Conservation (phyloP, 1,284 basidiomycete genomes). For the Athelia sp. region DNA sequence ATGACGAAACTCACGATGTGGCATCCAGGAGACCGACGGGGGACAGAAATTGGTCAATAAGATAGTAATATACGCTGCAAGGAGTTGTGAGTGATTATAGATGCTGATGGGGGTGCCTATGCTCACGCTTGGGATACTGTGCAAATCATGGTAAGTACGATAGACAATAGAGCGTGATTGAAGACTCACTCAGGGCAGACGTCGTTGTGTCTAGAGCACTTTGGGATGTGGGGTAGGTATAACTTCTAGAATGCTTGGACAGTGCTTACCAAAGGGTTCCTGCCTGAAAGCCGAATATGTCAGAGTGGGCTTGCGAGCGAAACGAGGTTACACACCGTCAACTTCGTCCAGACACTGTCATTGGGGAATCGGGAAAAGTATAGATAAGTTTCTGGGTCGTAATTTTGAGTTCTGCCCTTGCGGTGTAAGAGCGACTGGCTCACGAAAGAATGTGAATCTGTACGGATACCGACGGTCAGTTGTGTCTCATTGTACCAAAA, state of each 20-base stretch:
- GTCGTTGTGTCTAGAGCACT: too few species aligned
- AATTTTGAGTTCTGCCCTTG: neutral
- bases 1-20: conserved; percentile 26
- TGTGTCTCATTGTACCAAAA: too few species aligned
- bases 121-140: too few species aligned
- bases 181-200: too few species aligned
- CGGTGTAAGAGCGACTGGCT: conserved; percentile 9
- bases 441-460: conserved; percentile 39
- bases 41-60: conserved; percentile 29
- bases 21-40: conserved; percentile 25
- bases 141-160: too few species aligned
- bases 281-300: conserved; percentile 20
- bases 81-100: too few species aligned
- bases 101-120: too few species aligned
- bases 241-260: too few species aligned
- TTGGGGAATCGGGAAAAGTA: conserved; percentile 32
- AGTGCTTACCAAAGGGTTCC: conserved; percentile 24
- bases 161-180: too few species aligned
- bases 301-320: neutral
- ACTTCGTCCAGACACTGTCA: conserved; percentile 22
- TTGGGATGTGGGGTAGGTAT: neutral
- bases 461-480: conserved; percentile 13
- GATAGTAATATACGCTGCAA: conserved; percentile 28
- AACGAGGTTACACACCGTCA: conserved; percentile 19
- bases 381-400: conserved; percentile 30